These are phyloP conservation scores for Diaporthe citrichinensis DNA, from an alignment of 2,329 filamentous ascomycete genomes.

Conservation along the genomic window DNA sequence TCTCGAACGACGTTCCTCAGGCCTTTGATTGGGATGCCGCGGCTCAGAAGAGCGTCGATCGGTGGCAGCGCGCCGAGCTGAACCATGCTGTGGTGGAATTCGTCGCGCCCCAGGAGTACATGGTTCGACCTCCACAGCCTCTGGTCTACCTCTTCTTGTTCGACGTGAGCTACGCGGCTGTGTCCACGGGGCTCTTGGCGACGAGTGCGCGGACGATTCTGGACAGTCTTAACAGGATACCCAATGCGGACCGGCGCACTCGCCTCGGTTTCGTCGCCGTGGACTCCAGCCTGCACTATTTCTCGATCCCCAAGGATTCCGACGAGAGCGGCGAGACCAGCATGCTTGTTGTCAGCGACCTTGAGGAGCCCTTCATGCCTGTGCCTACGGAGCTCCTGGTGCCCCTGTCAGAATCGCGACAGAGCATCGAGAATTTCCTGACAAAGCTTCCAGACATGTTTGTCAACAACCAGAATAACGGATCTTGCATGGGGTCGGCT, in stretches of 20 bases:
- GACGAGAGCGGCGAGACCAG: constrained; percentile 87
- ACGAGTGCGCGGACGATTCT: constrained; percentile 94
- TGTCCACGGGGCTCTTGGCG: constrained; percentile 90
- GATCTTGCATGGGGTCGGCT: constrained; percentile 95
- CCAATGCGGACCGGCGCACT: constrained; percentile 95
- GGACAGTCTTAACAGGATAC: constrained; percentile 95
- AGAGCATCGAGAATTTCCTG: constrained; percentile 93
- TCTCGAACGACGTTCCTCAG: constrained; percentile 99
- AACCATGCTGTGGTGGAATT: constrained; percentile 99
- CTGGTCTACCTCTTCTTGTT: constrained; percentile 96
- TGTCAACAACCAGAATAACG: constrained; percentile 89
- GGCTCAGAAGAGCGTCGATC: constrained; percentile 89
- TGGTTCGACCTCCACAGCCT: constrained; percentile 97
- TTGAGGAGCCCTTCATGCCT: constrained; percentile 96
- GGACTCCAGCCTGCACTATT: constrained; percentile 95
- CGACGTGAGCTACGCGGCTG: constrained; percentile 91
- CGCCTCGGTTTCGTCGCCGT: constrained; percentile 95
- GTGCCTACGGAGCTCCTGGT: constrained; percentile 94
- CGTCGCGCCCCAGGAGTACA: constrained; percentile 98
- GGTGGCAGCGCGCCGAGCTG: constrained; percentile 92
- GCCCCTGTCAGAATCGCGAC: constrained; percentile 87
- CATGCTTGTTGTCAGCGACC: constrained; percentile 94
- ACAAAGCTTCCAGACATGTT: constrained; percentile 96
- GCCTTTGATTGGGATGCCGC: constrained; percentile 98
- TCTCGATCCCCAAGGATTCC: constrained; percentile 90